Evolutionary conservation across 352 stramenopile genomes (phyloP), one percentile per base, ranked within the genome.

Genomic region (Globisporangium megalacanthum): DNA sequence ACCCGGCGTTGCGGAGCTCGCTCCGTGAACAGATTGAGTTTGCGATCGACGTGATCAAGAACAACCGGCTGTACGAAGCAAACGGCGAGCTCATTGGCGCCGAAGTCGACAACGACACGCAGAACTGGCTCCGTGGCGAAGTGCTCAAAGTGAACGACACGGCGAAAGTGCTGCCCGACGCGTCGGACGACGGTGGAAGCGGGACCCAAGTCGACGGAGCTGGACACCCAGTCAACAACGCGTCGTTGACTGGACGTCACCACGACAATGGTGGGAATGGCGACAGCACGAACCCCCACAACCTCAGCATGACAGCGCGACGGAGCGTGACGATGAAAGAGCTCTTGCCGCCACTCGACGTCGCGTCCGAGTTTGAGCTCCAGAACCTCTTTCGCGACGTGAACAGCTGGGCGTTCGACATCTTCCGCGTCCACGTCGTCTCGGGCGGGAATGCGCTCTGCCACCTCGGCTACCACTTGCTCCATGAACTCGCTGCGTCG

Each of bases 41-140:
- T 48, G 75, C 83, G 6, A 93, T 94, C 37, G 80, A 95, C 53
- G 73, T 73, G 6, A 93, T 95, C 66, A 93, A 93, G 58, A 90
- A 88, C 61, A 94, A 94, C 54, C 74, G 77, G 4, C 59, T 95
- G 10, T 94, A 95, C 58, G 81, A 93, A 47, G 84, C 80, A 4
- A 86, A 86, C 45, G 83, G 89, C 46, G 79, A 88, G 8, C 58
- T 92, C 17, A 68, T 74, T 19, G 83, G 70, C 19, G 74, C 86
- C 55, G 83, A 75, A 20, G 77, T 95, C 4, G 84, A 94, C 58
- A 45, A 86, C 6, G 83, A 93, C 56, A 95, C 82, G 33, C 82
- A 93, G 63, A 89, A 92, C 57, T 95, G 84, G 81, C 64, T 93
- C 20, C 81, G 81, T 11, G 83, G 81, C 1, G 86, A 91, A 56